Conservation (phyloP, 306 rosid species). For the Pterocarpus macrocarpus region DNA sequence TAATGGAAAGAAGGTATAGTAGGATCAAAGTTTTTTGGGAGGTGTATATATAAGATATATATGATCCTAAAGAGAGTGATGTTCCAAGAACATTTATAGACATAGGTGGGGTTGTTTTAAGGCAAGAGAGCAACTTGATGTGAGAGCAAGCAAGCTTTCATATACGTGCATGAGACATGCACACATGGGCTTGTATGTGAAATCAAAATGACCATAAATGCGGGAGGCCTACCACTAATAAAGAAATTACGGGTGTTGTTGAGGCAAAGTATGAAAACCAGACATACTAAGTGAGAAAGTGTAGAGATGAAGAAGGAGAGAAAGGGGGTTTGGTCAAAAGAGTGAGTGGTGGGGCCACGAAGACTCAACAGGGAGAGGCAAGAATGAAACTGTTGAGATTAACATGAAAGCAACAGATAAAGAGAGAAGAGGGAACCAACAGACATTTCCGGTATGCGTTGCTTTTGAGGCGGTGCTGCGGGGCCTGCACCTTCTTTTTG, state of each 20-base stretch:
- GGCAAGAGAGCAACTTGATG: neutral
- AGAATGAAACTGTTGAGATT: conserved; percentile 48
- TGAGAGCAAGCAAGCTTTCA: conserved; percentile 30
- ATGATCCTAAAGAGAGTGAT: conserved; percentile 42
- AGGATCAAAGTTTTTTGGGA: conserved; percentile 22
- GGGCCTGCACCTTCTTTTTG: conserved; percentile 57
- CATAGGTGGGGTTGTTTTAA: conserved; percentile 19
- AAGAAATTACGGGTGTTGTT: conserved; percentile 1
- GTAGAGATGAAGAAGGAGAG: conserved; percentile 39
- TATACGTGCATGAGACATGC: conserved; percentile 57
- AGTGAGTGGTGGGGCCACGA: conserved; percentile 58
- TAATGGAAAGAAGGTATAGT: conserved; percentile 28
- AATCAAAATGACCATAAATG: conserved; percentile 41
- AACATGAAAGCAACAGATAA: conserved; percentile 35
- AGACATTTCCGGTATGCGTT: conserved; percentile 57
- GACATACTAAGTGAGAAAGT: conserved; percentile 28
- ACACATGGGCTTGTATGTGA: conserved; percentile 47
- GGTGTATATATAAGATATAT: neutral
- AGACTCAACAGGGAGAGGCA: conserved; percentile 51
- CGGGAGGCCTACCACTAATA: conserved; percentile 49
- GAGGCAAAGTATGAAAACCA: conserved; percentile 39
- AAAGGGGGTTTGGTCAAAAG: conserved; percentile 63
- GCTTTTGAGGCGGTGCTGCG: conserved; percentile 67
- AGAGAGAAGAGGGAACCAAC: conserved; percentile 50
- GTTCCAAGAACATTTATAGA: conserved; percentile 38